Evolutionary conservation across 306 rosid species (phyloP).

Genomic region (Cajanus cajan): DNA sequence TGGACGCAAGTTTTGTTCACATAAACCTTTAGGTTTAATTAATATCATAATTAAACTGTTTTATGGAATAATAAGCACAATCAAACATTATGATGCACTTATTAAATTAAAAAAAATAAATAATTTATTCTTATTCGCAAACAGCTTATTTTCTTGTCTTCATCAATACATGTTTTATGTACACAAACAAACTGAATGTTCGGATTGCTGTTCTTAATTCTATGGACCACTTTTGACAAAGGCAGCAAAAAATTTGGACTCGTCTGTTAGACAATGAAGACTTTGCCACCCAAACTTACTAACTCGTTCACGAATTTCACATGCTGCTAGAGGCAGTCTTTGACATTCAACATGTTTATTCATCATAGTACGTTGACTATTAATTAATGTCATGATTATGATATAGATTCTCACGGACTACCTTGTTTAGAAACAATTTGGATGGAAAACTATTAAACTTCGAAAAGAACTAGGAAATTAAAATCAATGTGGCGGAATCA

Average conservation of each 20-base stretch:
- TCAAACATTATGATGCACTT: no score
- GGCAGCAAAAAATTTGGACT: background rate
- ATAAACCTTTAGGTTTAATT: background rate
- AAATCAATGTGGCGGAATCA: background rate
- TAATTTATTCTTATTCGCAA: background rate
- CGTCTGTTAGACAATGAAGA: no score
- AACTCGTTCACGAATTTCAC: background rate
- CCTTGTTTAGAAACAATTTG: background rate
- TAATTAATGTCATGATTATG: background rate
- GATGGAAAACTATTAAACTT: background rate
- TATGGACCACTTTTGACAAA: slow-evolving; percentile 2
- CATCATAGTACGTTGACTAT: background rate
- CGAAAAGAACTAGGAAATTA: background rate
- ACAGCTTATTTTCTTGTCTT: background rate
- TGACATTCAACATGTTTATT: background rate
- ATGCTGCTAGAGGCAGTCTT: background rate
- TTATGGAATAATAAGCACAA: no score
- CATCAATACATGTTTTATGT: background rate
- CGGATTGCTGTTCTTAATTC: background rate
- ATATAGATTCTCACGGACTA: background rate
- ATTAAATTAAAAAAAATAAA: background rate
- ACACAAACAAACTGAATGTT: background rate
- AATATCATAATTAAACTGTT: background rate
- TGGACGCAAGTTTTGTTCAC: background rate
- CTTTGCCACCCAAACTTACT: background rate